Percentiles rank a stretch among this genome's conserved stretches.
Evolutionary conservation across 2,329 filamentous ascomycete species (phyloP).

Genomic region (Aspergillus novofumigatus): DNA sequence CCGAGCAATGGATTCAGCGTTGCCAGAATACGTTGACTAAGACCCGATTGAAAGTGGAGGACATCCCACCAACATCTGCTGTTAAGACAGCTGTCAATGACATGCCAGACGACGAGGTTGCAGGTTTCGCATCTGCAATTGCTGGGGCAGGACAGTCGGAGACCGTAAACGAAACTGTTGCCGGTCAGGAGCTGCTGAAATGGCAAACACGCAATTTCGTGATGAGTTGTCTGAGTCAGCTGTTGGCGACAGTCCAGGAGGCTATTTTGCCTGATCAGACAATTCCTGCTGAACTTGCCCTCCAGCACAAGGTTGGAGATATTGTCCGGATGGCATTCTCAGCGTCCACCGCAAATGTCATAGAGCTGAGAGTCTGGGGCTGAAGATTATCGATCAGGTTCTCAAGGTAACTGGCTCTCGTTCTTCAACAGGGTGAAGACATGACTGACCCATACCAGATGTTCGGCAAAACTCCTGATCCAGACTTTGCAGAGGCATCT

Average conservation of each 20-base stretch:
- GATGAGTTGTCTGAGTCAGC: slow-evolving; percentile 80
- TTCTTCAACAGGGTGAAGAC: background rate
- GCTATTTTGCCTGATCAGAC: slow-evolving; percentile 74
- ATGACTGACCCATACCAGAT: slow-evolving; percentile 47
- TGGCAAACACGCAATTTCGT: slow-evolving; percentile 97
- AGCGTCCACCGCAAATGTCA: slow-evolving; percentile 87
- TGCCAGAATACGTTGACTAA: slow-evolving; percentile 88
- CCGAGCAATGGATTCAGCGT: slow-evolving; percentile 78
- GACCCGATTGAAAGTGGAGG: slow-evolving; percentile 65
- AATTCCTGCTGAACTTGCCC: slow-evolving; percentile 68
- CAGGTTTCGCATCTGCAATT: slow-evolving; percentile 79
- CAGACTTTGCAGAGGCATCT: slow-evolving; percentile 95
- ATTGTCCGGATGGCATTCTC: slow-evolving; percentile 97
- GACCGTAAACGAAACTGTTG: slow-evolving; percentile 42
- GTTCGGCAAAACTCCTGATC: slow-evolving; percentile 92
- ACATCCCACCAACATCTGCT: slow-evolving; percentile 36
- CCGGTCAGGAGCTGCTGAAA: slow-evolving; percentile 79
- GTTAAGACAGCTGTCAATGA: slow-evolving; percentile 59
- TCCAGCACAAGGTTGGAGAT: slow-evolving; percentile 83
- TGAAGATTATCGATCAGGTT: slow-evolving; percentile 90
- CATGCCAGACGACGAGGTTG: slow-evolving; percentile 91
- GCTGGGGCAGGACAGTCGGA: slow-evolving; percentile 59
- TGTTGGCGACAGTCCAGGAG: slow-evolving; percentile 74
- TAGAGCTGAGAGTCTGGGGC: slow-evolving; percentile 81
- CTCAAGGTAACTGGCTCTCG: slow-evolving; percentile 55